Evolutionary conservation across 306 rosid genomes (phyloP).

Genomic region (Sophora flavescens): DNA sequence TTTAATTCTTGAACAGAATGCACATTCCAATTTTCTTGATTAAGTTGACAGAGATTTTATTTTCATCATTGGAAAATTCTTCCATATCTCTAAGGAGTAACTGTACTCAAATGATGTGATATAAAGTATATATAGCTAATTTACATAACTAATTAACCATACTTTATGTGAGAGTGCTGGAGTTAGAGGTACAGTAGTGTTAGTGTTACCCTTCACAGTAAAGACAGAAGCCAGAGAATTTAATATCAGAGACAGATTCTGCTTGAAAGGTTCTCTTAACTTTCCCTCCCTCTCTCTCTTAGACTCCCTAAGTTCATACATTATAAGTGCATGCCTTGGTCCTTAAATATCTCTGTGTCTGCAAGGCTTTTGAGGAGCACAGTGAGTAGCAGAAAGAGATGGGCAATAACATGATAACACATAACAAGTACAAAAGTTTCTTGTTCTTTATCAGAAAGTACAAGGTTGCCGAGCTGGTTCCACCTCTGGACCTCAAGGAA

Average conservation of each 20-base stretch:
- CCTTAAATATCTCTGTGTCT: not conserved
- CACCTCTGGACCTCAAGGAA: conserved; percentile 73
- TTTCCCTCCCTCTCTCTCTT: not conserved
- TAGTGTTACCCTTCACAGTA: too few species aligned
- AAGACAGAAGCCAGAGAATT: too few species aligned
- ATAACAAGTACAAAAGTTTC: conserved; percentile 70
- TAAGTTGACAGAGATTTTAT: not conserved
- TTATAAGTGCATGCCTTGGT: conserved; percentile 41
- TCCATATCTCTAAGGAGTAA: too few species aligned
- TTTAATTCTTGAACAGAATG: not conserved
- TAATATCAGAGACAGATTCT: conserved; percentile 20
- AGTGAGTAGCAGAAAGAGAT: conserved; percentile 5
- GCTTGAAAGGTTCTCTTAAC: conserved; percentile 42
- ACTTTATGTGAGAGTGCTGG: too few species aligned
- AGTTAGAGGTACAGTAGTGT: too few species aligned
- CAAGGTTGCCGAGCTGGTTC: conserved; percentile 61
- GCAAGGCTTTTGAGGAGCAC: conserved; percentile 25
- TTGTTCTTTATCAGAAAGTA: conserved; percentile 73
- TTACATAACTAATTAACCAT: too few species aligned
- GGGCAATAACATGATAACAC: conserved; percentile 49
- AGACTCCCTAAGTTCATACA: not conserved
- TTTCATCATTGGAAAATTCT: too few species aligned
- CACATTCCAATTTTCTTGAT: not conserved
- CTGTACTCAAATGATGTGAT: too few species aligned
- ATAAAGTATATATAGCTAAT: too few species aligned